Conservation (phyloP, 1,284 basidiomycete species). For the Ceratobasidium sp. region DNA sequence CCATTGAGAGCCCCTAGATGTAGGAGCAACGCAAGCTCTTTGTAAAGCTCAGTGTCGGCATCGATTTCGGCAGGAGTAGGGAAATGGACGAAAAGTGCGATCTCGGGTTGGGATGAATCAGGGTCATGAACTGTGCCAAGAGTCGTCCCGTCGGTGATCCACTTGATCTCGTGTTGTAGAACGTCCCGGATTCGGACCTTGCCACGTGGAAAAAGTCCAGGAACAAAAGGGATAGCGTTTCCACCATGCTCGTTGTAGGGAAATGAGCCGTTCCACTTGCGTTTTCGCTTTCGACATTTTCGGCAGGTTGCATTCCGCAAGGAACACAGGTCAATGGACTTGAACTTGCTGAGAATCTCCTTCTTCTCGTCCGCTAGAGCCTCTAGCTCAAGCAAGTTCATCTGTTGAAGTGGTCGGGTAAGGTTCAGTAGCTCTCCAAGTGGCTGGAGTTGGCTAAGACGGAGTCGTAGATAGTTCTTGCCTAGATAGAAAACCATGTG, state of each 20-base stretch:
- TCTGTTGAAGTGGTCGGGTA: no score
- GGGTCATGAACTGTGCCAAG: background rate
- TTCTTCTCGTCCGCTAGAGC: no score
- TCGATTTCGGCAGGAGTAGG: background rate
- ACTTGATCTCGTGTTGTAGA: background rate
- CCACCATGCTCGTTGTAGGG: background rate
- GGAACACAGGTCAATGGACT: no score
- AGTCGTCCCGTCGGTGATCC: background rate
- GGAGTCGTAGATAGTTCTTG: no score
- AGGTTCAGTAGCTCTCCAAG: no score
- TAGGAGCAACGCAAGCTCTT: background rate
- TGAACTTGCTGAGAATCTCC: no score
- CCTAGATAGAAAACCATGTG: no score
- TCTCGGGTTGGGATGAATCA: background rate
- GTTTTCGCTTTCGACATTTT: no score
- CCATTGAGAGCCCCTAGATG: background rate
- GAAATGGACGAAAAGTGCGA: background rate
- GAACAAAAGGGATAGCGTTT: slow-evolving; percentile 2
- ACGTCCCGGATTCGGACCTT: background rate
- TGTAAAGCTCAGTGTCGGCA: background rate
- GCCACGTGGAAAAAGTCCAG: background rate
- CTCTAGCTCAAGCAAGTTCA: no score
- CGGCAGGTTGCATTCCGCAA: no score
- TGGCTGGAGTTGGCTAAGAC: no score
- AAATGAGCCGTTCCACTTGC: background rate